Percentiles rank a stretch among this genome's conserved stretches.
phyloP scores from a whole-genome alignment of 192 early-diverging fungal species.

The Obelidium mucronatum region DNA sequence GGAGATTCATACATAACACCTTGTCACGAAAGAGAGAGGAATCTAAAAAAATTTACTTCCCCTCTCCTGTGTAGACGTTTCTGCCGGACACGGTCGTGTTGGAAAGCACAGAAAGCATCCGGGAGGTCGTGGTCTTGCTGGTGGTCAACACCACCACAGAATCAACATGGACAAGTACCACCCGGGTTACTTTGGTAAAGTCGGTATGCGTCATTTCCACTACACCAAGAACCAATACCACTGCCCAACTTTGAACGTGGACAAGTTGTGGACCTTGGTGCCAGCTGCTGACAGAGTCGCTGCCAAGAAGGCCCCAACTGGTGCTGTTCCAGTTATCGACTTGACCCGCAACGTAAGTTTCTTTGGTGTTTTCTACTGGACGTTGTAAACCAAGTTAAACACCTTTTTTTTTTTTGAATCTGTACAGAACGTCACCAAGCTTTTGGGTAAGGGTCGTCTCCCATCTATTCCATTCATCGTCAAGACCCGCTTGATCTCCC shows the following conservation, averaged over 20 bases:
- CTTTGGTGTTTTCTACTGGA: neutral
- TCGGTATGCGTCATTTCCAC: slow-evolving; percentile 99
- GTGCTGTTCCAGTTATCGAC: slow-evolving; percentile 94
- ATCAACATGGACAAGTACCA: slow-evolving; percentile 99
- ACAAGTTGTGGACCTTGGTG: slow-evolving; percentile 93
- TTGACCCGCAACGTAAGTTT: slow-evolving; percentile 66
- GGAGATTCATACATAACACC: no score
- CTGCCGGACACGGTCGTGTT: slow-evolving; percentile 99
- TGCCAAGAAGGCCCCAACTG: slow-evolving; percentile 78
- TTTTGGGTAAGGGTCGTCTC: slow-evolving; percentile 93
- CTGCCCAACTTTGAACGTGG: slow-evolving; percentile 90
- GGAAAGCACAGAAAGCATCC: slow-evolving; percentile 99
- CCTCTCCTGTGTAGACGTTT: no score
- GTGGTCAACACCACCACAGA: slow-evolving; percentile 99
- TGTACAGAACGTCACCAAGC: slow-evolving; percentile 92
- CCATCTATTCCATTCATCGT: slow-evolving; percentile 92
- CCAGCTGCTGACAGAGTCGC: slow-evolving; percentile 83
- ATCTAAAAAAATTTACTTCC: no score
- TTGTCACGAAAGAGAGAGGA: no score
- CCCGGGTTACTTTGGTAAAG: slow-evolving; percentile 99
- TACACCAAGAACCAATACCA: slow-evolving; percentile 88
- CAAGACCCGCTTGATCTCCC: slow-evolving; percentile 91
- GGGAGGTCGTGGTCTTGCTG: slow-evolving; percentile 99
- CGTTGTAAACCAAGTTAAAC: neutral
- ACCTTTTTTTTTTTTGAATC: no score